Evolutionary conservation across 1,284 basidiomycete genomes (phyloP), one percentile per base, ranked within the genome.

Genomic region (Phellopilus nigrolimitatus): DNA sequence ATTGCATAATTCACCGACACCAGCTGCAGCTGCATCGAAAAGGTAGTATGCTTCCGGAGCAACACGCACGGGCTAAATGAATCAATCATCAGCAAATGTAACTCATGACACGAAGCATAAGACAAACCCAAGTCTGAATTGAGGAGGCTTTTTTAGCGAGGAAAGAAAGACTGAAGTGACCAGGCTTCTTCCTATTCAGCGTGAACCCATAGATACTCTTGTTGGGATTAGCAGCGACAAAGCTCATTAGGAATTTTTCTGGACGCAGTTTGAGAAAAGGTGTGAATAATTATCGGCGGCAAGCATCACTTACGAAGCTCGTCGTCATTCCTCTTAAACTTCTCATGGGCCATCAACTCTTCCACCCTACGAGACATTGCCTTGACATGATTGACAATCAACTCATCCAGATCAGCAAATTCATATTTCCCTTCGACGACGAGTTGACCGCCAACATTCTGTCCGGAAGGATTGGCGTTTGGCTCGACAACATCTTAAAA

Each of bases 121-220:
- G 34, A 61, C 74, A 54, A 70, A 92, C 92, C 93, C 92, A 97
- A 52, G 84, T 91, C 65, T 93, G 89, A 49, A 95, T 88, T n/a
- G 83, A 80, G 4, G 91, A 82, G 60, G 87, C 89, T 66, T 92
- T 92, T 66, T 91, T 94, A 21, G 91, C 88, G 62, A 98, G 76
- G 79, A 99, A 99, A 62, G 88, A 91, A 12, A 99, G 76, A 62
- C 83, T 89, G 71, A 99, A 93, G 67, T 95, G 92, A 0, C 97
- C 97, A 0, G 97, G 92, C 49, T 81, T 81, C 60, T 88, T 87
- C 54, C 85, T 79, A 65, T 99, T 97, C 55, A 99, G 74, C 5
- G 89, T 89, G 66, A 99, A 99, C 7, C 93, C 97, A 62, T 99
- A 99, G 65, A 92, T 91, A 62, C 92, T 95, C 67, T 90, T 89